Evolutionary conservation across 2,329 filamentous ascomycete genomes (phyloP), one percentile per base, ranked within the genome.

Genomic region (Trichoderma sp.): DNA sequence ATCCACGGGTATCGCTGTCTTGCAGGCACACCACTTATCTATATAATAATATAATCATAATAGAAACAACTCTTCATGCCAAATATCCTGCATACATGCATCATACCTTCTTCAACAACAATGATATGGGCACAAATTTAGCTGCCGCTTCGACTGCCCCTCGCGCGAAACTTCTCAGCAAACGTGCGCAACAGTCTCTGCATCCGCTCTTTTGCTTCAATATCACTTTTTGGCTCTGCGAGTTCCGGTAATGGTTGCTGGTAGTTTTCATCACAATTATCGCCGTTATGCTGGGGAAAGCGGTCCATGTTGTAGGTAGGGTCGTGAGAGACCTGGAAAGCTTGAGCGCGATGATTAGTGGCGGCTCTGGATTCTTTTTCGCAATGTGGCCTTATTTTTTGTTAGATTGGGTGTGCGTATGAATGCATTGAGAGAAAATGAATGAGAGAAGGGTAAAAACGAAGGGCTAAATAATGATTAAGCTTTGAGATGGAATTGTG

Each of bases 351-450:
- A 48, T 19, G 12, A n/a, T 10, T 48, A n/a, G n/a, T 22, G 19
- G 19, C 0, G 2, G 12, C 42, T n/a, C 19, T n/a, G 10, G 22
- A 19, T 48, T 48, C 42, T 48, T 48, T 48, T n/a, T 48, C 19
- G 10, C 42, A 0, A 0, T 48, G 19, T 48, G 42, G 22, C 22
- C 42, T 48, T 3, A 22, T 1, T 2, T 2, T 13, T 2, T 1
- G n/a, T 48, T 22, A 48, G 42, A 2, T 3, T 6, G 22, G 2
- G 10, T 13, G 13, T 5, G 10, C 13, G 19, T 13, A 5, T 5
- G n/a, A 0, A 13, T n/a, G n/a, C 2, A 22, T 45, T 22, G 5
- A n/a, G 6, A 2, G 10, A 5, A n/a, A 22, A 6, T 6, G n/a
- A 45, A 12, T 19, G 1, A 22, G 13, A 12, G 4, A 45, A 35